These are phyloP conservation scores for Cichorium intybus DNA, from an alignment of 140 eudicot species.

Conservation along the genomic window DNA sequence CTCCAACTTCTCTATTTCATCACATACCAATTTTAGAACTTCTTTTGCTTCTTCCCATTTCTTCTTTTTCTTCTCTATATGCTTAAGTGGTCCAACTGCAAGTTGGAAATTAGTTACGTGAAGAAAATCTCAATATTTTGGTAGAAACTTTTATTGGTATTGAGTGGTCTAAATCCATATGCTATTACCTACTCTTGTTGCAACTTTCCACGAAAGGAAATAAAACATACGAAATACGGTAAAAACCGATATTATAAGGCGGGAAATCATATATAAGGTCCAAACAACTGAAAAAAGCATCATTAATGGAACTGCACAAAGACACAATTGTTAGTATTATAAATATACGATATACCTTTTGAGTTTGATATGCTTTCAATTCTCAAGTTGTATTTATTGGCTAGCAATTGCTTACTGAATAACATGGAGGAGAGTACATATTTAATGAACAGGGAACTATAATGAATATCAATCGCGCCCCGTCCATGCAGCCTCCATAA, in stretches of 20 bases:
- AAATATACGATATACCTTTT: neutral
- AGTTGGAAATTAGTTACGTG: neutral
- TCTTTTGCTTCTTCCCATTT: slow-evolving; percentile 4
- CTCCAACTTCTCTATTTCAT: too few species aligned
- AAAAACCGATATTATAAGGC: neutral
- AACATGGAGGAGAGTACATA: too few species aligned
- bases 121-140: neutral
- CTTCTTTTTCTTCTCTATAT: slow-evolving; percentile 9
- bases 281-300: neutral
- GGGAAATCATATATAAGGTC: neutral
- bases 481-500: too few species aligned
- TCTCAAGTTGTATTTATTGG: too few species aligned
- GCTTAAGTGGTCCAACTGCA: neutral
- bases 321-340: neutral
- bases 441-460: too few species aligned
- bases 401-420: too few species aligned
- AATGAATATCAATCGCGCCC: too few species aligned
- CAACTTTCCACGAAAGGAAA: neutral
- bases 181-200: neutral
- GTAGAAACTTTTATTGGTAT: too few species aligned
- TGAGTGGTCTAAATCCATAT: neutral
- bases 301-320: neutral
- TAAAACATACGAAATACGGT: neutral
- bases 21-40: too few species aligned
- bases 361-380: too few species aligned